Conservation (phyloP, 768 basidiomycete species). For the Hypholoma fasciculare region DNA sequence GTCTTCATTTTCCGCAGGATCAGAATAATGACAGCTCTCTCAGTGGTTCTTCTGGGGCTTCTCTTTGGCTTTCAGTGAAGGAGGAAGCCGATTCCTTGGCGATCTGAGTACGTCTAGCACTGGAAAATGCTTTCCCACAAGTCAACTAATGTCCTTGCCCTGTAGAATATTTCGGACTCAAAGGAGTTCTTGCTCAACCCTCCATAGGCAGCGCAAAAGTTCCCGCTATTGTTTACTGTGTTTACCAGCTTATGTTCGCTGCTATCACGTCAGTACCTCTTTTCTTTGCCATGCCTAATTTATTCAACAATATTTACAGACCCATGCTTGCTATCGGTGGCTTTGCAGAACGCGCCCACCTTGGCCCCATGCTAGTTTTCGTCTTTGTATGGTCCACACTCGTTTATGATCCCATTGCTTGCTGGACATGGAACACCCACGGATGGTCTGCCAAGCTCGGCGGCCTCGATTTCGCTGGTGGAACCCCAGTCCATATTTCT, state of each 20-base stretch:
- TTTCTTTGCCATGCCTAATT: background rate
- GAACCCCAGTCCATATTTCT: conserved; percentile 97
- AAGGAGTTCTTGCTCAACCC: conserved; percentile 70
- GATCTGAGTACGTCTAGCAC: conserved; percentile 59
- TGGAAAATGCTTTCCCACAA: background rate
- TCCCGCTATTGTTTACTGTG: conserved; percentile 75
- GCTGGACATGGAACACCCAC: conserved; percentile 93
- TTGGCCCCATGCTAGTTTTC: conserved; percentile 88
- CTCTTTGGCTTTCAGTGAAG: conserved; percentile 88
- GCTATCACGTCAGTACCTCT: conserved; percentile 66
- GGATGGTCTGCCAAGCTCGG: conserved; percentile 77
- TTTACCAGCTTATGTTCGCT: conserved; percentile 93
- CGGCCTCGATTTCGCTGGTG: conserved; percentile 92
- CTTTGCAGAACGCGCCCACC: conserved; percentile 85
- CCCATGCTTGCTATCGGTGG: conserved; percentile 92
- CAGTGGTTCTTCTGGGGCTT: conserved; percentile 99
- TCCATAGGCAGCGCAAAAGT: conserved; percentile 73
- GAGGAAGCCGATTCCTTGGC: conserved; percentile 74
- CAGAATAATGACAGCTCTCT: conserved; percentile 4
- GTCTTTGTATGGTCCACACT: conserved; percentile 89
- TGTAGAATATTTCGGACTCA: conserved; percentile 81
- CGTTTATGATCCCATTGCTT: conserved; percentile 93
- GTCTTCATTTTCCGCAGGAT: background rate
- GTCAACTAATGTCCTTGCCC: background rate
- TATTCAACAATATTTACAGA: conserved; percentile 29